Evolutionary conservation across 2,329 filamentous ascomycete species (phyloP).

Genomic region (Tolypocladium ovalisporum): DNA sequence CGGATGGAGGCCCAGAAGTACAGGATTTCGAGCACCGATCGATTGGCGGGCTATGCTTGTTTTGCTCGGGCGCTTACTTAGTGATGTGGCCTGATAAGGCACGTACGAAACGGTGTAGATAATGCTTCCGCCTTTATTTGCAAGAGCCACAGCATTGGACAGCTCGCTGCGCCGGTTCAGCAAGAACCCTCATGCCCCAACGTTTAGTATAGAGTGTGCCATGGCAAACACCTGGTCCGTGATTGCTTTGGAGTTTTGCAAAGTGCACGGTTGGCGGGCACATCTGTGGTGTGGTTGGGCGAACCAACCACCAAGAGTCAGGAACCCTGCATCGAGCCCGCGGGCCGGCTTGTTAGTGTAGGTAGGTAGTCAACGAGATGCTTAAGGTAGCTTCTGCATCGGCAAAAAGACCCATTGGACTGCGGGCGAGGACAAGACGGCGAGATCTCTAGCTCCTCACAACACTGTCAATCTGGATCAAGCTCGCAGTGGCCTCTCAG

Average conservation of each 20-base stretch:
- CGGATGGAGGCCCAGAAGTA: neutral
- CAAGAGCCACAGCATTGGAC: neutral
- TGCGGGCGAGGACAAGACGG: neutral
- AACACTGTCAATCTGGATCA: neutral
- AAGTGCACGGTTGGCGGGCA: neutral
- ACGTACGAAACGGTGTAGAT: neutral
- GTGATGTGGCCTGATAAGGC: too few species aligned
- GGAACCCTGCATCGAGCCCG: neutral
- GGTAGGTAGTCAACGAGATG: neutral
- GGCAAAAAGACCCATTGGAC: neutral
- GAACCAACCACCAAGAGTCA: neutral
- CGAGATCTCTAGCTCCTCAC: neutral
- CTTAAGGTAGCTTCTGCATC: neutral
- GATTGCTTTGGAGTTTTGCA: neutral
- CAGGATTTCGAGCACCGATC: neutral
- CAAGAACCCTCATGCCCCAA: neutral
- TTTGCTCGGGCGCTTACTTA: neutral
- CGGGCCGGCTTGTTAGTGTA: neutral
- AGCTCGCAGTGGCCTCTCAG: neutral
- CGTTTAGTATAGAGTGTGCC: neutral
- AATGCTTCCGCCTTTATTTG: neutral
- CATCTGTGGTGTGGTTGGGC: neutral
- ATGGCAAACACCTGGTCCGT: neutral
- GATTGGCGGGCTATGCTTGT: neutral
- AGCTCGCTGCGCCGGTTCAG: neutral